Base-by-base conservation (phyloP, 1,284 basidiomycete genomes). In the Wallemia ichthyophaga region DNA sequence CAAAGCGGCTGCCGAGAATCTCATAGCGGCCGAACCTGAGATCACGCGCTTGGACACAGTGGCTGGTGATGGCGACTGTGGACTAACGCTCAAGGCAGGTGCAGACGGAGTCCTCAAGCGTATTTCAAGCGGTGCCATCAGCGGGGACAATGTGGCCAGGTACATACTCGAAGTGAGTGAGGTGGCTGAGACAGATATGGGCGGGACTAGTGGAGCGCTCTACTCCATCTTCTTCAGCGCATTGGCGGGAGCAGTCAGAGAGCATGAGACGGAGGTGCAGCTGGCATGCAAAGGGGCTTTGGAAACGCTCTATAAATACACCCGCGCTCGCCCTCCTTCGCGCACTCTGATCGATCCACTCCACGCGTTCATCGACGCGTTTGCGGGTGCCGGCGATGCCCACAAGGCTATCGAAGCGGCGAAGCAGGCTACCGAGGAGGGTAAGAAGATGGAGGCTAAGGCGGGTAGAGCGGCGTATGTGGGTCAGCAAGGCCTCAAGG, bases 331-430 rank as follows among this genome's bases (percentile, higher is more conserved):
- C 24, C 82, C 82, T 0, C 89, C 89, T 2, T 87, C 84, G 11
- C 79, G 89, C 64, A 94, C 88, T 1, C 78, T 95, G 27, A 76
- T 95, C 54, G 89, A 95, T 70, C 88, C 89, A 1, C 76, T 95
- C 23, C 75, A 78, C n/a, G 83, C 85, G 1, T 92, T 94, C 69
- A 74, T 83, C 59, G 61, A 72, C 69, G 61, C 74, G 15, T 73
- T 81, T 56, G 64, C 69, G 1, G 70, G 71, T 33, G 68, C 69
- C 3, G 62, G 63, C 15, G 68, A 72, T 61, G 72, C 80, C 53
- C 67, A 66, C 0, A 69, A 66, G 2, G 83, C 87, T 0, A 78
- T 83, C 25, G 69, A 72, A 55, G 77, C 75, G 0, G 85, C 83
- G 1, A 72, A 72, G 19, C 72, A 74, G 2, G 85, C 85, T 1